These are phyloP conservation scores for Cercospora sojina DNA, from an alignment of 2,329 filamentous ascomycete species.

Conservation along the genomic window DNA sequence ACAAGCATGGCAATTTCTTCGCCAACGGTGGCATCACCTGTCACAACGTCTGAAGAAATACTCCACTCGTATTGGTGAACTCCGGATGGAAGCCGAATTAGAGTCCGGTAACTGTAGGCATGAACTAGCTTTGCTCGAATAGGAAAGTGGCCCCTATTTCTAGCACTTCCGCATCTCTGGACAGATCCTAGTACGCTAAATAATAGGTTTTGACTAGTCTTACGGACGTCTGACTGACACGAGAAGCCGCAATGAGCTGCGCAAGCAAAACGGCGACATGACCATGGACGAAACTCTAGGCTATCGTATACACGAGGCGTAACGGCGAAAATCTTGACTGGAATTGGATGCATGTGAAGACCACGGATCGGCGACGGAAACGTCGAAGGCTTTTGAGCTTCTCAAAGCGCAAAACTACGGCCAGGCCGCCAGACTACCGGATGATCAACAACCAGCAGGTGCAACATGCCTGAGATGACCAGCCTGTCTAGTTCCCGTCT, in stretches of 20 bases:
- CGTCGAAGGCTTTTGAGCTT: neutral
- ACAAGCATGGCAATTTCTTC: neutral
- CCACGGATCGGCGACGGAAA: neutral
- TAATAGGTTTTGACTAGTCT: slow-evolving; percentile 3
- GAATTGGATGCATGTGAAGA: neutral
- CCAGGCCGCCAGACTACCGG: neutral
- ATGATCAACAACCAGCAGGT: neutral
- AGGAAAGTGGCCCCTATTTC: slow-evolving; percentile 1
- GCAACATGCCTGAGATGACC: neutral
- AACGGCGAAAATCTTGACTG: neutral
- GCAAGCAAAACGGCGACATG: neutral
- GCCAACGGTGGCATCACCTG: neutral
- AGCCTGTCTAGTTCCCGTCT: neutral
- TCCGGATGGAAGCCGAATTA: neutral
- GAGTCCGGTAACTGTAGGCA: neutral
- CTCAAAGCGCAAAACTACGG: neutral
- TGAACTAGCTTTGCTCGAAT: neutral
- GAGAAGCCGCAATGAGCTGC: neutral
- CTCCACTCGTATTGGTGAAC: neutral
- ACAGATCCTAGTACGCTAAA: neutral
- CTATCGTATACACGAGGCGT: neutral
- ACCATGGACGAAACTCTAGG: neutral
- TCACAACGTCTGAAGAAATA: neutral
- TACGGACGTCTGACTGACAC: neutral
- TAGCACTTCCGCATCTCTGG: neutral